These are phyloP conservation scores for Actinomortierella ambigua DNA, from an alignment of 371 early-diverging fungal species.

Conservation along the genomic window DNA sequence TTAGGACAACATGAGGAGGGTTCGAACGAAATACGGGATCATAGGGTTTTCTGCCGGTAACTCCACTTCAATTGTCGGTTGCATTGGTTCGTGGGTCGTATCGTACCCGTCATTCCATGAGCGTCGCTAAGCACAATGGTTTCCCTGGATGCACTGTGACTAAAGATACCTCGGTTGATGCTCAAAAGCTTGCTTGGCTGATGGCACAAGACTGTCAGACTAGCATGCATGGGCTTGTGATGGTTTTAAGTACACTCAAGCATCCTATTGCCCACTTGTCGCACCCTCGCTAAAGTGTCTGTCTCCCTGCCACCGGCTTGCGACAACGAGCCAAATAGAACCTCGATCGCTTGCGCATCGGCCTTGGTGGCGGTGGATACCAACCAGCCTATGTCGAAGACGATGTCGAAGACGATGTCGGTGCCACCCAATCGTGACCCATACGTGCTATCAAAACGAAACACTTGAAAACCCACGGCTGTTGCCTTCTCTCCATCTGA, in stretches of 20 bases:
- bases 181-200: conserved; percentile 1
- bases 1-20: too few species aligned
- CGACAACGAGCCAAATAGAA: conserved; percentile 1
- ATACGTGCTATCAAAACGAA: conserved; percentile 1
- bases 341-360: conserved; percentile 1
- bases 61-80: too few species aligned
- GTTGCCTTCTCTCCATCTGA: conserved; percentile 3
- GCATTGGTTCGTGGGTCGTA: too few species aligned
- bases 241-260: conserved; percentile 1
- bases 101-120: too few species aligned
- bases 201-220: conserved; percentile 1
- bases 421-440: not conserved
- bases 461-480: too few species aligned
- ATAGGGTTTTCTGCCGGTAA: too few species aligned
- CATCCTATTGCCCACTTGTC: conserved; percentile 1
- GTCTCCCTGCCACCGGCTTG: conserved; percentile 1
- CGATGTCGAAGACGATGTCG: too few species aligned
- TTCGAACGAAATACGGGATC: too few species aligned
- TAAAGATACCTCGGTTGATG: conserved; percentile 1
- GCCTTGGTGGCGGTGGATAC: conserved; percentile 1
- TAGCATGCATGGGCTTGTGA: conserved; percentile 2
- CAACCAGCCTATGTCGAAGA: not conserved
- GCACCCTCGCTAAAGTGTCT: conserved; percentile 1
- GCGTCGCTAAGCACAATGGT: too few species aligned
- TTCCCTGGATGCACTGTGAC: conserved; percentile 1